phyloP scores from a whole-genome alignment of 371 early-diverging fungal genomes.

The Zancudomyces culisetae region DNA sequence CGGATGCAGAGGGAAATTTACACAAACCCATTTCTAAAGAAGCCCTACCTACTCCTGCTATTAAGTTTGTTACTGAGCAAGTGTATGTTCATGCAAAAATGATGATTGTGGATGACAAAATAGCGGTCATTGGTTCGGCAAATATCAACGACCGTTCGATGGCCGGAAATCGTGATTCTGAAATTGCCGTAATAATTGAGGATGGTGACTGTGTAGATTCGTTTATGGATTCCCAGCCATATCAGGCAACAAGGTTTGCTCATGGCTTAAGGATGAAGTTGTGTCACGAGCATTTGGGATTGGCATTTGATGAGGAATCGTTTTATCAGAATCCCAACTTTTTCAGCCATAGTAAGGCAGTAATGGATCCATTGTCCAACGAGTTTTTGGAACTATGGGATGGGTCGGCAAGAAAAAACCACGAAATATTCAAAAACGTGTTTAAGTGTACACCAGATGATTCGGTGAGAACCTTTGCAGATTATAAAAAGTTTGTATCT shows the following conservation, averaged over 20 bases:
- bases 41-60: conserved; percentile 9
- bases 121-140: conserved; percentile 70
- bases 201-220: conserved; percentile 46
- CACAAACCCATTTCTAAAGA: too few species aligned
- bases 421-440: conserved; percentile 46
- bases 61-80: conserved; percentile 47
- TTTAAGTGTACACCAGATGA: conserved; percentile 81
- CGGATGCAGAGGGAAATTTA: too few species aligned
- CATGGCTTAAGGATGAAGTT: conserved; percentile 51
- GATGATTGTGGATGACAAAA: conserved; percentile 75
- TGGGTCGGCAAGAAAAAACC: conserved; percentile 42
- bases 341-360: conserved; percentile 7
- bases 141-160: conserved; percentile 83
- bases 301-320: background rate
- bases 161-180: conserved; percentile 76
- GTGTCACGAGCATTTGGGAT: conserved; percentile 73
- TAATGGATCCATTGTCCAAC: conserved; percentile 55
- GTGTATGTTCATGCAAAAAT: conserved; percentile 83
- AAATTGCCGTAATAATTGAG: conserved; percentile 68
- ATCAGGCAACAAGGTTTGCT: conserved; percentile 52
- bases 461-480: conserved; percentile 40
- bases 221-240: conserved; percentile 44
- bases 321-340: background rate
- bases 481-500: conserved; percentile 39
- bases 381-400: conserved; percentile 40